Conservation (phyloP, 2,329 filamentous ascomycete genomes). For the Fusarium vanettenii region DNA sequence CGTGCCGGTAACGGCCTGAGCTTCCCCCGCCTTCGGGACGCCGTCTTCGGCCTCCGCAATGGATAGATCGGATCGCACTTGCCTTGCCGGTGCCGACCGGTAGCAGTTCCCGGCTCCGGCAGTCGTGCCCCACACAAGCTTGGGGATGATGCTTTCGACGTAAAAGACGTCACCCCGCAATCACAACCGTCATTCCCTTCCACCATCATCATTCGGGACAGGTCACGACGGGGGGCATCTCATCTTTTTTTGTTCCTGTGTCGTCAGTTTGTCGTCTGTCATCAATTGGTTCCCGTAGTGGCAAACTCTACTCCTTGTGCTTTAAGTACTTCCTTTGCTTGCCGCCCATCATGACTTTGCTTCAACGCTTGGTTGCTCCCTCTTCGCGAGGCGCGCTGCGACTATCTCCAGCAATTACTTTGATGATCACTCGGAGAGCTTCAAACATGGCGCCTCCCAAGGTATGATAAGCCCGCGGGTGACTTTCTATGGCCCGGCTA, state of each 20-base stretch:
- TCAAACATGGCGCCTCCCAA: constrained; percentile 61
- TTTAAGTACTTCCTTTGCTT: not conserved
- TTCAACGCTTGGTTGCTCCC: constrained; percentile 46
- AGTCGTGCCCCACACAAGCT: constrained; percentile 36
- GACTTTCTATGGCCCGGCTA: not conserved
- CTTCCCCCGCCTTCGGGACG: not conserved
- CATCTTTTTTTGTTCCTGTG: not conserved
- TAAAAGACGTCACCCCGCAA: constrained; percentile 43
- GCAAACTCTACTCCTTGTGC: not conserved
- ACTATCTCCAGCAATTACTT: constrained; percentile 44
- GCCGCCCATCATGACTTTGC: constrained; percentile 44
- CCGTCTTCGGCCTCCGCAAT: not conserved
- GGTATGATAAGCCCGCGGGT: constrained; percentile 43
- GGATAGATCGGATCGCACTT: not conserved
- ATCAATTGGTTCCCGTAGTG: not conserved
- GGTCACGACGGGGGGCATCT: not conserved
- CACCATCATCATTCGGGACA: constrained; percentile 1
- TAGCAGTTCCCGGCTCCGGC: constrained; percentile 38
- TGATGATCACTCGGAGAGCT: constrained; percentile 51
- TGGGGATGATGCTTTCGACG: constrained; percentile 14
- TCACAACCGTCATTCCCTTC: constrained; percentile 16
- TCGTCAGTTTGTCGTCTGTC: not conserved
- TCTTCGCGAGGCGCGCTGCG: constrained; percentile 44
- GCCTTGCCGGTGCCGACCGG: constrained; percentile 7
- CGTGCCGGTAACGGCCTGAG: not conserved